phyloP scores from a whole-genome alignment of 1,284 basidiomycete genomes.

The Kalmanozyma brasiliensis region DNA sequence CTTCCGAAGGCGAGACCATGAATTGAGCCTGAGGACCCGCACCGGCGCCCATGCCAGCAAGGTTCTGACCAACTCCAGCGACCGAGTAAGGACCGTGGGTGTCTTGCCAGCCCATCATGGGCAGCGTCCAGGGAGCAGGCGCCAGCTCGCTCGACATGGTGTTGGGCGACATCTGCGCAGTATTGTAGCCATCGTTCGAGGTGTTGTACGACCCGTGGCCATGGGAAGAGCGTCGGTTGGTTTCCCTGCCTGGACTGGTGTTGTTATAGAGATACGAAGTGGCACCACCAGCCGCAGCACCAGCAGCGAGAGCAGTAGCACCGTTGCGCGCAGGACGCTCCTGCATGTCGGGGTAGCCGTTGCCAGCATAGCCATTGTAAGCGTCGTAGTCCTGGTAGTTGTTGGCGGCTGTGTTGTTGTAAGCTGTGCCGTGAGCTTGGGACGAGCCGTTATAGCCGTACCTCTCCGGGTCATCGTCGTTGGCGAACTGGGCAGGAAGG shows the following conservation, averaged over 20 bases:
- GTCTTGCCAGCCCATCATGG: conserved; percentile 44
- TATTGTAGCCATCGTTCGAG: conserved; percentile 25
- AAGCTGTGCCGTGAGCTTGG: conserved; percentile 24
- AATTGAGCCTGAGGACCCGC: conserved; percentile 35
- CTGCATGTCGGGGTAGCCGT: conserved; percentile 40
- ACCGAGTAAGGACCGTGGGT: conserved; percentile 38
- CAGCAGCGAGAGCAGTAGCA: conserved; percentile 39
- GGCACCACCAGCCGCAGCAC: conserved; percentile 41
- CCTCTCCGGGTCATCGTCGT: conserved; percentile 45
- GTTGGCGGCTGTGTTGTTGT: conserved; percentile 3
- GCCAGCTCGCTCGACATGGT: conserved; percentile 16
- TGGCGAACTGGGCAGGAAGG: conserved; percentile 44
- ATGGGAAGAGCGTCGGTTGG: conserved; percentile 30
- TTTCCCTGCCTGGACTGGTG: conserved; percentile 5
- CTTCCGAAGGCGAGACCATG: conserved; percentile 44
- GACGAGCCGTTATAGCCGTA: conserved; percentile 31
- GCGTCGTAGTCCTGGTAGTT: conserved; percentile 29
- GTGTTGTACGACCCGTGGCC: conserved; percentile 30
- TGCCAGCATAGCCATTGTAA: conserved; percentile 22
- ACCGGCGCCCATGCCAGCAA: conserved; percentile 3
- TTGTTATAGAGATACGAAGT: conserved; percentile 33
- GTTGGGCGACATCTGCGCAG: conserved; percentile 33
- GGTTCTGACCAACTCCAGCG: conserved; percentile 36
- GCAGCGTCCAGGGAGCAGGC: conserved; percentile 41
- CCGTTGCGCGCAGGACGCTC: conserved; percentile 15